Percentiles rank a stretch among this genome's conserved stretches.
Conservation (phyloP, 2,329 filamentous ascomycete genomes). For the Diaporthe sp. region DNA sequence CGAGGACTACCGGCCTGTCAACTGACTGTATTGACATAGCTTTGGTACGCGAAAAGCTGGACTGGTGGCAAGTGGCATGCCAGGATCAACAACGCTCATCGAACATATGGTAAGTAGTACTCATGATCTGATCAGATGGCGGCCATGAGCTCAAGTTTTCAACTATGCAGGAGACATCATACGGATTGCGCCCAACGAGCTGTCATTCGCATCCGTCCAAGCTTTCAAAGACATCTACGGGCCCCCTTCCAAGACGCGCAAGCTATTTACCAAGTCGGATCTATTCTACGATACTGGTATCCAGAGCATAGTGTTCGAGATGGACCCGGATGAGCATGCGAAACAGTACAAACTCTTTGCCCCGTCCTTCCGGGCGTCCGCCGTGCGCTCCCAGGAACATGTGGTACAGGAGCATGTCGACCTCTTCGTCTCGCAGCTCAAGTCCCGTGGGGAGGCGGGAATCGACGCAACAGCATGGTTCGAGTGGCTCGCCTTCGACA, state of each 20-base stretch:
- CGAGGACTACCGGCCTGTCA: neutral
- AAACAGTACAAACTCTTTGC: constrained; percentile 43
- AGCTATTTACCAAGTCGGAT: constrained; percentile 43
- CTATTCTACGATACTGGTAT: constrained; percentile 43
- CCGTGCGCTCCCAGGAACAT: constrained; percentile 45
- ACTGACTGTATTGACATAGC: constrained; percentile 21
- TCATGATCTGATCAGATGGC: too few relatives aligned
- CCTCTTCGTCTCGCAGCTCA: constrained; percentile 43
- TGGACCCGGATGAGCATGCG: constrained; percentile 44
- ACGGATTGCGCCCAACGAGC: constrained; percentile 44
- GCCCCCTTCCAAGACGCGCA: constrained; percentile 41
- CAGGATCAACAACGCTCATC: constrained; percentile 38
- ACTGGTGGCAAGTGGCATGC: constrained; percentile 36
- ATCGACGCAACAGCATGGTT: constrained; percentile 44
- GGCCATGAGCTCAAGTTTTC: neutral
- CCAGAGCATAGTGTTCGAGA: constrained; percentile 42
- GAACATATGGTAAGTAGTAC: constrained; percentile 37
- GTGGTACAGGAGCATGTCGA: constrained; percentile 45
- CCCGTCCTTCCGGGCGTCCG: constrained; percentile 43
- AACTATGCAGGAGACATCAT: constrained; percentile 37
- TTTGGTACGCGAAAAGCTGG: constrained; percentile 42
- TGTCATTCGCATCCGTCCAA: constrained; percentile 42
- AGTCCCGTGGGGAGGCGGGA: constrained; percentile 18
- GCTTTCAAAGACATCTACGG: constrained; percentile 43
- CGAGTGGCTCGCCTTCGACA: constrained; percentile 47